Conservation (phyloP, 2,329 filamentous ascomycete genomes). For the Colletotrichum aenigma region DNA sequence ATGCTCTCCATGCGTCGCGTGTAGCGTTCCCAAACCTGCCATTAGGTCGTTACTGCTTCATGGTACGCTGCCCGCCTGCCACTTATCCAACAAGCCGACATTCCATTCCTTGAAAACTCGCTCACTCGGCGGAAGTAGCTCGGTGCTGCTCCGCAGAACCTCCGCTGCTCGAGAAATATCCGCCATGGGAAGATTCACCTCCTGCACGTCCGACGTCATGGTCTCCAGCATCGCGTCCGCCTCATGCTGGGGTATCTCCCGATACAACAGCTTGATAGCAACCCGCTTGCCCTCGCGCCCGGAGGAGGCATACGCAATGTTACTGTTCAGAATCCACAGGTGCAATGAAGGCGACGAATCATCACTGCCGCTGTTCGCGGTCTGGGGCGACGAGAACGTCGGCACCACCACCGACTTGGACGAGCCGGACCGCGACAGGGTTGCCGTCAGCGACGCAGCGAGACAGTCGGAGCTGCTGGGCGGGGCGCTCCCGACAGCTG, state of each 20-base stretch:
- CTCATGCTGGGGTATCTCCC: constrained; percentile 43
- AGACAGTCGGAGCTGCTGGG: constrained; percentile 56
- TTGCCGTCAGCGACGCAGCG: constrained; percentile 56
- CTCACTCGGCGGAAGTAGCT: constrained; percentile 58
- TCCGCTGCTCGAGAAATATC: constrained; percentile 50
- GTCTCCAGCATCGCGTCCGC: constrained; percentile 55
- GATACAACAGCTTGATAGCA: constrained; percentile 61
- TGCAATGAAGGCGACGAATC: constrained; percentile 34
- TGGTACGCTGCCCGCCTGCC: constrained; percentile 30
- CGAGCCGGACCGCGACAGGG: constrained; percentile 59
- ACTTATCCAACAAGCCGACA: constrained; percentile 66
- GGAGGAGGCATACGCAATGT: constrained; percentile 56
- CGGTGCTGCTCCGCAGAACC: constrained; percentile 52
- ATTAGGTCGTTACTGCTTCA: not conserved
- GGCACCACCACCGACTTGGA: constrained; percentile 60
- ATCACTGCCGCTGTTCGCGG: not conserved
- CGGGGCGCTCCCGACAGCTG: constrained; percentile 21
- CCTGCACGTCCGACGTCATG: constrained; percentile 61
- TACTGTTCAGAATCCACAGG: constrained; percentile 62
- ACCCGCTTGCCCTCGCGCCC: constrained; percentile 27
- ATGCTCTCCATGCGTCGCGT: too few relatives aligned
- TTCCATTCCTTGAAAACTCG: constrained; percentile 69
- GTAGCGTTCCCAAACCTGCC: too few relatives aligned
- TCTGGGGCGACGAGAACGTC: constrained; percentile 18
- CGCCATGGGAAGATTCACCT: constrained; percentile 56